A percentile compares a stretch with the other conserved stretches of the same genome.
These are phyloP conservation scores for Talaromyces stipitatus DNA, from an alignment of 495 filamentous ascomycete genomes.

Conservation along the genomic window DNA sequence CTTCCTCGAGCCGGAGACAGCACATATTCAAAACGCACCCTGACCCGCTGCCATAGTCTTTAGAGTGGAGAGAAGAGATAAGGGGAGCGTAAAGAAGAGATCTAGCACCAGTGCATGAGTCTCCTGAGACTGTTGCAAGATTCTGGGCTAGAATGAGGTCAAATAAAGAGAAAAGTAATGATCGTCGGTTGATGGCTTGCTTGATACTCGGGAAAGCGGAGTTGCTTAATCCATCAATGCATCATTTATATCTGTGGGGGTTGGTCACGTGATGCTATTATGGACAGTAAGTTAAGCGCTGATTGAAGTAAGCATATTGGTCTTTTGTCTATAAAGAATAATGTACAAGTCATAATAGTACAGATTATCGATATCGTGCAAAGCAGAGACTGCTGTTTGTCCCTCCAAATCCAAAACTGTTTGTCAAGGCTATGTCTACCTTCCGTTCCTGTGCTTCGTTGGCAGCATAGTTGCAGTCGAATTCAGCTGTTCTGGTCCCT, in stretches of 20 bases:
- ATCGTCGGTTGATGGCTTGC: not conserved
- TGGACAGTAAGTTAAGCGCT: not conserved
- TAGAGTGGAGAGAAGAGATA: not conserved
- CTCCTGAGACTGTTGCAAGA: not conserved
- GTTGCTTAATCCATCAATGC: slow-evolving; percentile 21
- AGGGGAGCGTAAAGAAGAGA: not conserved
- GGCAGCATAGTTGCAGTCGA: slow-evolving; percentile 84
- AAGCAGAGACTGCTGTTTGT: slow-evolving; percentile 93
- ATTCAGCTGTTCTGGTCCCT: slow-evolving; percentile 55
- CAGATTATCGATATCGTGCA: slow-evolving; percentile 19
- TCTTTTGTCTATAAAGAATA: not conserved
- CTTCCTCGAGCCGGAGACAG: not conserved
- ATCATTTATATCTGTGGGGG: slow-evolving; percentile 6
- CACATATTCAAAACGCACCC: not conserved
- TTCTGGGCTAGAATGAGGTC: not conserved
- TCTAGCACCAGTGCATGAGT: not conserved
- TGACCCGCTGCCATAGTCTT: slow-evolving; percentile 4
- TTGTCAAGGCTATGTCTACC: slow-evolving; percentile 74
- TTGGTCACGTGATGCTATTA: slow-evolving; percentile 21
- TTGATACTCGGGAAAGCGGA: slow-evolving; percentile 3
- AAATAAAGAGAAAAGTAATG: slow-evolving; percentile 8
- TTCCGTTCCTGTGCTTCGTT: slow-evolving; percentile 56
- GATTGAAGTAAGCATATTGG: not conserved
- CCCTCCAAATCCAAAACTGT: slow-evolving; percentile 97
- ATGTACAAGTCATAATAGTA: not conserved